Base-by-base conservation (phyloP, 2,329 filamentous ascomycete species). In the Alternaria burnsii region DNA sequence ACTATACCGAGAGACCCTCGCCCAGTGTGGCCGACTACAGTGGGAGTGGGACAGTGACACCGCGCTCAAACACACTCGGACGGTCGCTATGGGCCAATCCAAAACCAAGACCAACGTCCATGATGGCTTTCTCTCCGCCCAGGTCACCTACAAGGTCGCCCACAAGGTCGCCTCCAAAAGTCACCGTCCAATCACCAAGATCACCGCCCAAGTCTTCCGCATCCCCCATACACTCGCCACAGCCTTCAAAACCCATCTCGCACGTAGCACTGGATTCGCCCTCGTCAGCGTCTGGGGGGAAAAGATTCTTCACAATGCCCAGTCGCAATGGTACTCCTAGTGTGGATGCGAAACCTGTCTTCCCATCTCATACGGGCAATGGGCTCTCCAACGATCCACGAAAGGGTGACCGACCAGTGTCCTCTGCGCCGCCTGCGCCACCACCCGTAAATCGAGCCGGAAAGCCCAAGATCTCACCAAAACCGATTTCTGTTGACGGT, bases 371-470 rank as follows among this genome's bases (percentile, higher is more conserved):
- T 22, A 38, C 64, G 0, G 62, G 50, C 10, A 50, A 65, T 2
- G 62, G 62, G 3, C 59, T 68, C 9, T 63, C 70, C 1, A 64
- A 53, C 1, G 76, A 79, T 22, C 71, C 73, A 7, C 72, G 67
- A 55, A 78, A 78, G 53, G 66, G 58, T 30, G 72, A 77, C 8
- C 64, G 70, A 6, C 57, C 78, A 11, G 83, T 84, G 5, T 76
- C 83, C 11, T 74, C 74, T 30, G 70, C 73, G n/a, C 68, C 75
- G 10, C 66, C 72, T 12, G 67, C 76, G 26, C 91, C 92, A 10
- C 92, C 93, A 5, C 90, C 91, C 1, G 85, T 94, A 38, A 95
- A 96, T 75, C 88, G 94, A 55, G 88, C 89, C 30, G 91, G 92
- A 41, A 97, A 96, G 77, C 90, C 90, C 4, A 89, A 87, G 70